Conservation (phyloP, 495 filamentous ascomycete species). For the Opeltia flavorubescens region DNA sequence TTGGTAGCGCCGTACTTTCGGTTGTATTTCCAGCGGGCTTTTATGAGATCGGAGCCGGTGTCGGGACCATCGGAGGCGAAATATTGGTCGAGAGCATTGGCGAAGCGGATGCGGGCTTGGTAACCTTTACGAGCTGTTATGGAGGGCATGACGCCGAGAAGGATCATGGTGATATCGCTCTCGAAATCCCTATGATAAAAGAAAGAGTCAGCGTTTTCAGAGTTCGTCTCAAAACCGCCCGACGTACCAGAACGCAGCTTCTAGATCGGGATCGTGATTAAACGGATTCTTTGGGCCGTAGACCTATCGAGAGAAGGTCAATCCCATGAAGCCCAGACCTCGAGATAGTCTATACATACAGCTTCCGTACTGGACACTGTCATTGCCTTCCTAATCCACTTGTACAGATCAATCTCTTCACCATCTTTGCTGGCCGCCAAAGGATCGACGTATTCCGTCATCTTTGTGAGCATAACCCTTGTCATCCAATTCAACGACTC, state of each 20-base stretch:
- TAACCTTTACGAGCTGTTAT: conserved; percentile 29
- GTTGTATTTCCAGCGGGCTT: conserved; percentile 4
- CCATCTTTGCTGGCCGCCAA: conserved; percentile 10
- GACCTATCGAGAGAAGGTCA: conserved; percentile 6
- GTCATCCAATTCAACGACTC: conserved; percentile 22
- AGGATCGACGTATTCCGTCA: conserved; percentile 21
- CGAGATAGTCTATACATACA: not conserved
- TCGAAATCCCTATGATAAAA: conserved; percentile 27
- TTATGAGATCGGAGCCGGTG: conserved; percentile 11
- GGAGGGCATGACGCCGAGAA: conserved; percentile 25
- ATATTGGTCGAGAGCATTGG: conserved; percentile 24
- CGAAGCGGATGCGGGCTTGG: conserved; percentile 24
- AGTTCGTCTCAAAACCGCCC: not conserved
- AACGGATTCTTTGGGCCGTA: conserved; percentile 31
- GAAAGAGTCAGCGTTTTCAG: not conserved
- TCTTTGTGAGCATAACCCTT: conserved; percentile 20
- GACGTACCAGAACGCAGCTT: conserved; percentile 23
- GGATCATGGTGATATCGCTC: conserved; percentile 27
- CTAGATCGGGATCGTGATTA: conserved; percentile 19
- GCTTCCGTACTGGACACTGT: conserved; percentile 26
- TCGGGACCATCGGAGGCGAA: conserved; percentile 7
- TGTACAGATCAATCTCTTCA: conserved; percentile 19
- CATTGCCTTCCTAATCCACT: conserved; percentile 29
- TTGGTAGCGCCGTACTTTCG: conserved; percentile 7
- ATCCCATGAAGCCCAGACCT: not conserved